Base-by-base conservation (phyloP, 805 yeast species). In the Blastobotrys mokoenaii region DNA sequence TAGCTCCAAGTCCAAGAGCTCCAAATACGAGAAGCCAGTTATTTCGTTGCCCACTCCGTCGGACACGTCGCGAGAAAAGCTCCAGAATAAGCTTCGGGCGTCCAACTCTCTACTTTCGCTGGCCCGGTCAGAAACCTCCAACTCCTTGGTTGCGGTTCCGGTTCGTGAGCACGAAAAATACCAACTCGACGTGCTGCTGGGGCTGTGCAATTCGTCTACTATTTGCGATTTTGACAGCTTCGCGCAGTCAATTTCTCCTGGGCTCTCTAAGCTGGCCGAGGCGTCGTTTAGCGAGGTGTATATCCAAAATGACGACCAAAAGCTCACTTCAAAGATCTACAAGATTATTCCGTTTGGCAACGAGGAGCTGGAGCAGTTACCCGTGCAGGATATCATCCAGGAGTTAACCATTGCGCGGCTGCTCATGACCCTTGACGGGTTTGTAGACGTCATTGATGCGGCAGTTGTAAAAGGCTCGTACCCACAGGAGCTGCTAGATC, bases 31-130 rank as follows among this genome's bases (percentile, higher is more conserved):
- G 44, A 67, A 66, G 46, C 55, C 65, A 6, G 67, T 66, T 63
- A 79, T 80, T 12, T 79, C 84, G 3, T 60, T 76, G 46, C 86
- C 85, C 1, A 68, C 73, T 3, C 79, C 82, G 5, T 76, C 73
- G 46, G 73, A 72, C 33, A 70, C 69, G 10, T 73, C 83, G 12
- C 67, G 77, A 31, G 77, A 72, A 48, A 79, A 77, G 49, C 64
- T 80, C 43, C 69, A 71, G 51, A 68, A 70, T 47, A 80, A 76
- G 52, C 61, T 80, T 40, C 69, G 70, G 51, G 75, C 73, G 45
- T 71, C 76, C 25, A 63, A 73, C 1, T 73, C 80, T 3, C 57
- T 76, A 38, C 55, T 74, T 22, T 69, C 76, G 10, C 63, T 73
- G 20, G 44, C 56, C 4, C 46, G 48, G 36, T 53, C 52, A 12